Base-by-base conservation (phyloP, 73 alveolate species). In the Stentor roeselii region DNA sequence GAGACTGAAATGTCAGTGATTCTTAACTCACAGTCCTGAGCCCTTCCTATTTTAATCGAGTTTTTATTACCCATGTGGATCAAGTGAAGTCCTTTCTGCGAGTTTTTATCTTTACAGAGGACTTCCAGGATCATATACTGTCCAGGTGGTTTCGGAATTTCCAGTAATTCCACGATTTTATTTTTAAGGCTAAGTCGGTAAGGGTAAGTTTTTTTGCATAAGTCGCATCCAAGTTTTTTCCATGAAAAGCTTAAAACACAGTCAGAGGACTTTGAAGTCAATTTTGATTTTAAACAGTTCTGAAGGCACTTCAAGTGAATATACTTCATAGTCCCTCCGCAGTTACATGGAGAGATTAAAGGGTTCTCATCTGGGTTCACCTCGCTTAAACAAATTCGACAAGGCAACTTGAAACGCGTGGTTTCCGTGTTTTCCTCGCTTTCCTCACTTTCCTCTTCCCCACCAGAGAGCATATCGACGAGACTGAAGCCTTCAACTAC, bases 211-310 rank as follows among this genome's bases (percentile, higher is more conserved):
- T 85, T 88, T 82, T 90, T 90, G 92, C 99, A 95, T 32, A 95
- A 90, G 83, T 95, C 99, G 85, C 99, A 95, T 60, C 91, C 93
- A 83, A 93, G 93, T 74, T 87, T 90, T 86, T 94, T 94, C 96
- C 98, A 95, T 67, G 78, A 82, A 82, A 84, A 42, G 3, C 87
- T 31, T 34, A 36, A n/a, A 31, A 86, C 42, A 36, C 78, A 78
- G 38, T 75, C 90, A 14, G 83, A 36, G 78, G 90, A 92, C 86
- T 92, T 90, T 27, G 78, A 36, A 38, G 86, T 84, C 83, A 92
- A 84, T 87, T 93, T 92, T 40, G 97, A 75, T 60, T 87, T 88
- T 32, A 95, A 60, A 98, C 98, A 95, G 75, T 90, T 78, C 82
- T 92, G 93, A 60, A 95, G 88, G 60, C 99, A 95, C 67, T 89